A percentile compares a stretch with the other conserved stretches of the same genome.
Evolutionary conservation across 2,329 filamentous ascomycete genomes (phyloP).

Genomic region (Sordariomycetes sp.): DNA sequence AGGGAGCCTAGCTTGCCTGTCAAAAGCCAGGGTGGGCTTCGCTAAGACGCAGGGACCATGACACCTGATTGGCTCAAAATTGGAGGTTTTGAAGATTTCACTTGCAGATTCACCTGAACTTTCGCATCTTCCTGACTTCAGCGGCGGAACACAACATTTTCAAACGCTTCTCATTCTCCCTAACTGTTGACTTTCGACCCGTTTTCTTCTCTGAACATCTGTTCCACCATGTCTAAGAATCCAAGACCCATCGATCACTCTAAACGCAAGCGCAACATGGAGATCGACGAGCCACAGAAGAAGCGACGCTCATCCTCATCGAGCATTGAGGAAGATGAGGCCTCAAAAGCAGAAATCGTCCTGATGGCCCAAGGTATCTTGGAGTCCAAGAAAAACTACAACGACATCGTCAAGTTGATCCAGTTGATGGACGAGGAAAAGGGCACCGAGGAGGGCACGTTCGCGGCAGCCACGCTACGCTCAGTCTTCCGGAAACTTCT

Average conservation of each 20-base stretch:
- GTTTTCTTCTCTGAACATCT: background rate
- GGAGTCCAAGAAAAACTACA: slow-evolving; percentile 83
- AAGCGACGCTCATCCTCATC: slow-evolving; percentile 38
- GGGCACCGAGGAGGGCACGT: slow-evolving; percentile 44
- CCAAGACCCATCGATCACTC: slow-evolving; percentile 18
- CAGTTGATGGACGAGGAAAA: slow-evolving; percentile 37
- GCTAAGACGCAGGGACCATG: background rate
- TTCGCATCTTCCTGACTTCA: slow-evolving; percentile 1
- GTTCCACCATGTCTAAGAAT: slow-evolving; percentile 16
- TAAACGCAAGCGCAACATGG: slow-evolving; percentile 53
- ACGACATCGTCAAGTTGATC: slow-evolving; percentile 73
- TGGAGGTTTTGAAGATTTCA: slow-evolving; percentile 20
- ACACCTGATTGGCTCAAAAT: slow-evolving; percentile 18
- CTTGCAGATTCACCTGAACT: too few species aligned
- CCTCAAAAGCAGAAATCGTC: slow-evolving; percentile 57
- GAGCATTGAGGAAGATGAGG: slow-evolving; percentile 32
- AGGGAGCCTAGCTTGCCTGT: too few species aligned
- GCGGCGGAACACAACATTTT: background rate
- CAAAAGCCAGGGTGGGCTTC: too few species aligned
- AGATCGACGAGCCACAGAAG: too few species aligned
- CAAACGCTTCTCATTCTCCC: background rate
- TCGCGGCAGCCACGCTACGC: slow-evolving; percentile 74
- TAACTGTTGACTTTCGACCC: background rate
- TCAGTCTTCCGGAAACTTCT: slow-evolving; percentile 78
- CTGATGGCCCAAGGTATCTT: slow-evolving; percentile 72